Percentiles rank a stretch among this genome's conserved stretches.
Conservation (phyloP, 306 rosid species). For the Acacia melanoxylon region DNA sequence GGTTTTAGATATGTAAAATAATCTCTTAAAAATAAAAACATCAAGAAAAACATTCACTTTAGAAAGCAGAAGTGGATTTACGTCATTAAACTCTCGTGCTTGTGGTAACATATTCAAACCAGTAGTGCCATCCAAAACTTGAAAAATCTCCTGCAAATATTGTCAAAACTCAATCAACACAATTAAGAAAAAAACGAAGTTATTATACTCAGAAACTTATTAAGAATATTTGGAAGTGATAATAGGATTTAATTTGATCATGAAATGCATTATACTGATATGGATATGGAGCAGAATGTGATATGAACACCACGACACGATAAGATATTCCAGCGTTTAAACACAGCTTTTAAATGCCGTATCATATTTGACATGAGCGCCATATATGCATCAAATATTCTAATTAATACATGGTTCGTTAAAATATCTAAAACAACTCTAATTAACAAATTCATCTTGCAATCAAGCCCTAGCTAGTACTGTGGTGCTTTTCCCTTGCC, state of each 20-base stretch:
- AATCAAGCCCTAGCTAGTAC: no score
- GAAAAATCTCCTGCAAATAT: constrained; percentile 83
- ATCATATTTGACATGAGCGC: no score
- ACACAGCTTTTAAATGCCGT: no score
- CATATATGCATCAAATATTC: no score
- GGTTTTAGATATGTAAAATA: constrained; percentile 22
- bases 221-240: neutral
- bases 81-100: constrained; percentile 94
- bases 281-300: no score
- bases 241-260: neutral
- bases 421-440: no score
- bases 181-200: neutral
- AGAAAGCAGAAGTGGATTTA: constrained; percentile 42
- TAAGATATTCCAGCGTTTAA: no score
- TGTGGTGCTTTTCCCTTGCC: no score
- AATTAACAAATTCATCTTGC: no score
- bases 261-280: no score
- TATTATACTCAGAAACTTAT: neutral
- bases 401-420: no score
- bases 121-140: constrained; percentile 93
- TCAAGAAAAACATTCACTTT: constrained; percentile 20
- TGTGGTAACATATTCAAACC: constrained; percentile 98
- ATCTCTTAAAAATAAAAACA: neutral
- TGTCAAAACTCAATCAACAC: neutral
- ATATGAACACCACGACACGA: no score